phyloP scores from a whole-genome alignment of 768 basidiomycete genomes.

The Strobilomyces dryophilus region DNA sequence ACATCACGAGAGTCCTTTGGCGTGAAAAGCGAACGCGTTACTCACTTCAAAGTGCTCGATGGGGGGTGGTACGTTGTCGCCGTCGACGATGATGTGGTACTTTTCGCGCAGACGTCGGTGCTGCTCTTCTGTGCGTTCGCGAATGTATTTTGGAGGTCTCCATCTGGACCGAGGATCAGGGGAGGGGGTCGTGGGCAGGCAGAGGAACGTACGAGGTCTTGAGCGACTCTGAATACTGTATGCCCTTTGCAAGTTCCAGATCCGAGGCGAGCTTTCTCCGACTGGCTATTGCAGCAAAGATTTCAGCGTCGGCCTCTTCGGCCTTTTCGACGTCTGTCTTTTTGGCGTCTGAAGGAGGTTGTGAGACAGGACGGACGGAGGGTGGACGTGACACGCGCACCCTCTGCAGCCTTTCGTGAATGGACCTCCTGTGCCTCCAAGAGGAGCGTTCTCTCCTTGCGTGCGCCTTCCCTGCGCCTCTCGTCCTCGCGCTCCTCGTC shows the following conservation, averaged over 20 bases:
- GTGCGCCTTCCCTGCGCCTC: constrained; percentile 60
- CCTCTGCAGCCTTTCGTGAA: constrained; percentile 73
- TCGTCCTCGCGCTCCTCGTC: constrained; percentile 83
- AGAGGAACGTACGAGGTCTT: constrained; percentile 63
- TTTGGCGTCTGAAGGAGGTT: constrained; percentile 56
- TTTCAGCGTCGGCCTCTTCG: constrained; percentile 86
- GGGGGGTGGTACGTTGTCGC: constrained; percentile 89
- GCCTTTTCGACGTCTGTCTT: constrained; percentile 85
- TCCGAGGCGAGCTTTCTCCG: constrained; percentile 90
- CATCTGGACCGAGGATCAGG: constrained; percentile 51
- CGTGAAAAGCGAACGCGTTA: not conserved
- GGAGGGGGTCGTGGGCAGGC: not conserved
- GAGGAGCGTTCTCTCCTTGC: constrained; percentile 84
- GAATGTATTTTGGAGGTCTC: constrained; percentile 81
- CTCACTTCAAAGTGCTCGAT: constrained; percentile 81
- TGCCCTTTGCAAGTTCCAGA: constrained; percentile 89
- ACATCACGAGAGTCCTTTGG: constrained; percentile 11
- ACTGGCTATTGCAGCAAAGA: constrained; percentile 87
- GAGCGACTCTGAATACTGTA: constrained; percentile 83
- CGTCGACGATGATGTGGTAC: constrained; percentile 92
- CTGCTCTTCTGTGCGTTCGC: constrained; percentile 63
- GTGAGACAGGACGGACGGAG: constrained; percentile 14
- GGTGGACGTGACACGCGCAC: constrained; percentile 36
- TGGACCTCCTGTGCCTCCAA: constrained; percentile 97
- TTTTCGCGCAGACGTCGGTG: constrained; percentile 78